phyloP scores from a whole-genome alignment of 2,329 filamentous ascomycete genomes.

The Akanthomyces uredinophilus region DNA sequence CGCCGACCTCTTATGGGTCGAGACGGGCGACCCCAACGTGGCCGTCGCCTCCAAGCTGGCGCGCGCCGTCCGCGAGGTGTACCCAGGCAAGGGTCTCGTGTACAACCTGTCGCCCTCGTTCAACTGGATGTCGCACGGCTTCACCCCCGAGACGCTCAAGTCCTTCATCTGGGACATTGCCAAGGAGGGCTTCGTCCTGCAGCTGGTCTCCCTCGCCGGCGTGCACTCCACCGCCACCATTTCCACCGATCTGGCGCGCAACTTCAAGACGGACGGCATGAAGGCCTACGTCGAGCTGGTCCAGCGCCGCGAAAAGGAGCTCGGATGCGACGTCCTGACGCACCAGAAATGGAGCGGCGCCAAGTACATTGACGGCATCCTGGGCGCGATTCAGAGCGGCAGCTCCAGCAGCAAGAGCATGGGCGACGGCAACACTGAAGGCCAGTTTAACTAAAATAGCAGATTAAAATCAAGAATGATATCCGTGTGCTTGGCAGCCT shows the following conservation, averaged over 20 bases:
- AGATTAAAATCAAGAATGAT: too few species aligned
- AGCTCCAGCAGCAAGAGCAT: constrained; percentile 87
- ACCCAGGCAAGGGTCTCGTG: constrained; percentile 81
- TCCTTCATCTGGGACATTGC: constrained; percentile 97
- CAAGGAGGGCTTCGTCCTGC: constrained; percentile 71
- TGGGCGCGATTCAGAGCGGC: constrained; percentile 86
- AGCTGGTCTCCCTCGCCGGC: constrained; percentile 62
- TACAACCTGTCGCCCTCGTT: constrained; percentile 97
- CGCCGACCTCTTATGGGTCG: constrained; percentile 93
- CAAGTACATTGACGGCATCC: constrained; percentile 76
- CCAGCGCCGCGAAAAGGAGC: constrained; percentile 83
- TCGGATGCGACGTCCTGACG: constrained; percentile 86
- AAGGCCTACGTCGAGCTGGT: constrained; percentile 93
- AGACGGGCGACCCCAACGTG: constrained; percentile 86
- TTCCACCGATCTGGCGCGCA: constrained; percentile 68
- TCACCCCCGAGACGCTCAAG: constrained; percentile 74
- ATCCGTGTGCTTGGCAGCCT: too few species aligned
- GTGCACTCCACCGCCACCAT: constrained; percentile 61
- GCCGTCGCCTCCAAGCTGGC: constrained; percentile 71
- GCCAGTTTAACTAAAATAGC: constrained; percentile 45
- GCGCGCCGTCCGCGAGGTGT: constrained; percentile 62
- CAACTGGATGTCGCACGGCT: constrained; percentile 97
- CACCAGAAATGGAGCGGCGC: constrained; percentile 81
- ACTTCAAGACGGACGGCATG: constrained; percentile 91
- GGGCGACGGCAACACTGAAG: constrained; percentile 91